phyloP scores from a whole-genome alignment of 176 grass and related monocot species.

The Zea luxurians region DNA sequence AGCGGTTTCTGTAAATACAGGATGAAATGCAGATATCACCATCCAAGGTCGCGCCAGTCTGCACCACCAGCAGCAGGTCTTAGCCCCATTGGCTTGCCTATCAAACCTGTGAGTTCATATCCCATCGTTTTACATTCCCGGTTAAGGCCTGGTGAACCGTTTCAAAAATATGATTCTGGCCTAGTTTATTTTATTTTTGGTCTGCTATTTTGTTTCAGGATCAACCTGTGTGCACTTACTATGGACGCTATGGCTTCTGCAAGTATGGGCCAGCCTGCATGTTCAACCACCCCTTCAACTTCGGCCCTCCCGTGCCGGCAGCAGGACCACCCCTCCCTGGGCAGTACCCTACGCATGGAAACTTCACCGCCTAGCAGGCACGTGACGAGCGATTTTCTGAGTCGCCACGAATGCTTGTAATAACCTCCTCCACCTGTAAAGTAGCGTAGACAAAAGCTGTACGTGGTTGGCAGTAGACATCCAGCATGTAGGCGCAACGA shows the following conservation, averaged over 20 bases:
- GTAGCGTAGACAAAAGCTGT: slow-evolving; percentile 41
- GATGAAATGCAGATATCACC: slow-evolving; percentile 76
- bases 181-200: neutral
- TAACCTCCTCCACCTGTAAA: slow-evolving; percentile 53
- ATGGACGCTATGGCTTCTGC: slow-evolving; percentile 66
- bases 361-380: slow-evolving; percentile 45
- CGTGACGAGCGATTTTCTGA: slow-evolving; percentile 15
- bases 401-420: slow-evolving; percentile 36
- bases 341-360: slow-evolving; percentile 46
- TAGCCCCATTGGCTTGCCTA: slow-evolving; percentile 76
- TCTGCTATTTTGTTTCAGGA: slow-evolving; percentile 54
- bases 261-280: slow-evolving; percentile 76
- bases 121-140: slow-evolving; percentile 12
- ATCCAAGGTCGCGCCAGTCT: slow-evolving; percentile 54
- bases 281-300: slow-evolving; percentile 79
- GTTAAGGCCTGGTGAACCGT: neutral
- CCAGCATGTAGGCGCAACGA: slow-evolving; percentile 44
- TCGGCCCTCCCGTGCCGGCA: slow-evolving; percentile 37
- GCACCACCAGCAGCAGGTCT: slow-evolving; percentile 40
- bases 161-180: neutral
- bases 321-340: slow-evolving; percentile 45
- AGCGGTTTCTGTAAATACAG: slow-evolving; percentile 83
- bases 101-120: slow-evolving; percentile 66
- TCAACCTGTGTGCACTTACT: slow-evolving; percentile 76
- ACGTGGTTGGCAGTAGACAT: slow-evolving; percentile 22